Evolutionary conservation across 805 yeast species (phyloP).

Genomic region (Nakazawaea anatomiae): DNA sequence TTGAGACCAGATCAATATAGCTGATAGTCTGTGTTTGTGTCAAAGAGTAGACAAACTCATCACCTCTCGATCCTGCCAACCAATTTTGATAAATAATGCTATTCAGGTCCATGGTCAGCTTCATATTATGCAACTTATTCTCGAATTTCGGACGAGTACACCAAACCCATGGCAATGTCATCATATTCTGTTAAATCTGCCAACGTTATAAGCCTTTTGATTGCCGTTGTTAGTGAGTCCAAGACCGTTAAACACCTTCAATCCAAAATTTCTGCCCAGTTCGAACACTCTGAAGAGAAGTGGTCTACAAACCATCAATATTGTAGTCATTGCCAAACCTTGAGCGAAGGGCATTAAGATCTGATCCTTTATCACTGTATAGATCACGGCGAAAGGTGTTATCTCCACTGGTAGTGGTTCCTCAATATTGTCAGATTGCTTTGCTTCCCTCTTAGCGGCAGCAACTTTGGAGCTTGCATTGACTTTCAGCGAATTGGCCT

Average conservation of each 20-base stretch:
- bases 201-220: neutral
- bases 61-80: too few species aligned
- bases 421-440: slow-evolving; percentile 1
- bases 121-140: too few species aligned
- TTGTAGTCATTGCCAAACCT: slow-evolving; percentile 40
- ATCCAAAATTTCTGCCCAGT: slow-evolving; percentile 19
- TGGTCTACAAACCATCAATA: slow-evolving; percentile 31
- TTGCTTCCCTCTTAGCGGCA: slow-evolving; percentile 13
- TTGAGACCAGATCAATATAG: too few species aligned
- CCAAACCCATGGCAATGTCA: neutral
- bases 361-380: slow-evolving; percentile 48
- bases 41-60: too few species aligned
- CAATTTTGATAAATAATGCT: too few species aligned
- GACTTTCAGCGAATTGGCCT: slow-evolving; percentile 19
- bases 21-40: too few species aligned
- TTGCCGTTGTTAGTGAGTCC: neutral
- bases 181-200: neutral
- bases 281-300: slow-evolving; percentile 19
- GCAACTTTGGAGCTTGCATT: slow-evolving; percentile 14
- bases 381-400: slow-evolving; percentile 38
- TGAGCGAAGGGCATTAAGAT: slow-evolving; percentile 52
- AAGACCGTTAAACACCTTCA: slow-evolving; percentile 12
- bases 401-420: slow-evolving; percentile 29
- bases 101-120: too few species aligned
- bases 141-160: too few species aligned